Conservation (phyloP, 2,329 filamentous ascomycete species). For the Cladophialophora bantiana region DNA sequence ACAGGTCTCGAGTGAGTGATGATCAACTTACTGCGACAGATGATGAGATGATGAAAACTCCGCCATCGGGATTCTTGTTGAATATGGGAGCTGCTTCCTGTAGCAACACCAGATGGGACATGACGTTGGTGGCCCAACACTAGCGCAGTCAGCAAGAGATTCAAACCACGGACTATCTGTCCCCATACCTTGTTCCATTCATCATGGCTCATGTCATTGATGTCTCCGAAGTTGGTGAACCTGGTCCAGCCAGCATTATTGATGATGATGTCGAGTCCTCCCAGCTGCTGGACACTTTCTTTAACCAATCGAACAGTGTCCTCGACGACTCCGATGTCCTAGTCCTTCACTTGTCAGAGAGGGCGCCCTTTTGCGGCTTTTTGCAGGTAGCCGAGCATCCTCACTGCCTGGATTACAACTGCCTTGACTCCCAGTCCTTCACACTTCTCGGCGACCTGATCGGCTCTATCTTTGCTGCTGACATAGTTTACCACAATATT, state of each 20-base stretch:
- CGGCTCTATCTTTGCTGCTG: slow-evolving; percentile 66
- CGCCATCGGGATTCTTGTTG: slow-evolving; percentile 67
- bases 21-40: slow-evolving; percentile 61
- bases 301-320: slow-evolving; percentile 68
- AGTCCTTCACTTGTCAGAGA: neutral
- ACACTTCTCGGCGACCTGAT: slow-evolving; percentile 64
- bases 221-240: slow-evolving; percentile 63
- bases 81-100: slow-evolving; percentile 66
- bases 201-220: slow-evolving; percentile 64
- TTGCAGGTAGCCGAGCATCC: slow-evolving; percentile 34
- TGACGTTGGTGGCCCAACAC: slow-evolving; percentile 70
- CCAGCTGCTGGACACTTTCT: slow-evolving; percentile 66
- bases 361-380: neutral
- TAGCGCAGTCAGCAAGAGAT: slow-evolving; percentile 39
- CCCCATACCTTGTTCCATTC: slow-evolving; percentile 67
- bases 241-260: slow-evolving; percentile 76
- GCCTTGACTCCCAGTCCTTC: slow-evolving; percentile 59
- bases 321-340: slow-evolving; percentile 67
- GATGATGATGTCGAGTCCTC: slow-evolving; percentile 77
- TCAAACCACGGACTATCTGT: neutral
- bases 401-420: slow-evolving; percentile 66
- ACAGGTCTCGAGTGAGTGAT: slow-evolving; percentile 12
- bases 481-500: slow-evolving; percentile 78
- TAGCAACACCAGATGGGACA: slow-evolving; percentile 61
- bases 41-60: slow-evolving; percentile 68